Percentiles rank a stretch among this genome's conserved stretches.
Evolutionary conservation across 2,329 filamentous ascomycete species (phyloP).

Genomic region (Mycosphaerella arachidis): DNA sequence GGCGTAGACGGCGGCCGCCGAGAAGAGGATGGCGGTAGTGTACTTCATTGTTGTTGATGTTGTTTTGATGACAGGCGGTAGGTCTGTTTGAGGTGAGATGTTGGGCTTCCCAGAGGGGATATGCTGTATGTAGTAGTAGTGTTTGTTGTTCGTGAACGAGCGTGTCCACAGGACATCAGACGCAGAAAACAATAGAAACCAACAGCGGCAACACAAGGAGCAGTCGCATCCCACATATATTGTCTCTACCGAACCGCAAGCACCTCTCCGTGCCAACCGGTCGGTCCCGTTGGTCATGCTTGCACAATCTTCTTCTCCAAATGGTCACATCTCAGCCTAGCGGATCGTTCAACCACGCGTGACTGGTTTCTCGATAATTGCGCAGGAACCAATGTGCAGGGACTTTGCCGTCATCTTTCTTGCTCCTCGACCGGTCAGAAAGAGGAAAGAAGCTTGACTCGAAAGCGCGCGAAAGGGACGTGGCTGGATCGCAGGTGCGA

Average conservation of each 20-base stretch:
- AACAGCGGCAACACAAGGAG: not conserved
- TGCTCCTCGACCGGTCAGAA: not conserved
- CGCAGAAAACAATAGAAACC: not conserved
- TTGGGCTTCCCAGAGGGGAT: not conserved
- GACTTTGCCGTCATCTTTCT: not conserved
- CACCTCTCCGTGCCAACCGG: not conserved
- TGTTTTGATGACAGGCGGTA: not conserved
- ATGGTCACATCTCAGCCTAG: not conserved
- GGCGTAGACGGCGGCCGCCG: not conserved
- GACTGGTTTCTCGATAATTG: not conserved
- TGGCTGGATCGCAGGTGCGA: not conserved
- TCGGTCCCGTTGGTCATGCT: not conserved
- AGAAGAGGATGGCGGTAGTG: not conserved
- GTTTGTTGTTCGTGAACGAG: not conserved
- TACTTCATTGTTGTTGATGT: constrained; percentile 3
- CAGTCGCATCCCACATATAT: not conserved
- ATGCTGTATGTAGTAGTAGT: not conserved
- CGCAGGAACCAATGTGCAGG: not conserved
- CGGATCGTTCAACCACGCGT: not conserved
- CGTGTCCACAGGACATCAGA: not conserved
- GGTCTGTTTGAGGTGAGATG: not conserved
- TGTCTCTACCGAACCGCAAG: not conserved
- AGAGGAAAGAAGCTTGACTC: not conserved
- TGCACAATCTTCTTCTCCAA: not conserved
- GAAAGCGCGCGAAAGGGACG: not conserved